phyloP scores from a whole-genome alignment of 805 yeast species.

The Saccharomyces eubayanus region DNA sequence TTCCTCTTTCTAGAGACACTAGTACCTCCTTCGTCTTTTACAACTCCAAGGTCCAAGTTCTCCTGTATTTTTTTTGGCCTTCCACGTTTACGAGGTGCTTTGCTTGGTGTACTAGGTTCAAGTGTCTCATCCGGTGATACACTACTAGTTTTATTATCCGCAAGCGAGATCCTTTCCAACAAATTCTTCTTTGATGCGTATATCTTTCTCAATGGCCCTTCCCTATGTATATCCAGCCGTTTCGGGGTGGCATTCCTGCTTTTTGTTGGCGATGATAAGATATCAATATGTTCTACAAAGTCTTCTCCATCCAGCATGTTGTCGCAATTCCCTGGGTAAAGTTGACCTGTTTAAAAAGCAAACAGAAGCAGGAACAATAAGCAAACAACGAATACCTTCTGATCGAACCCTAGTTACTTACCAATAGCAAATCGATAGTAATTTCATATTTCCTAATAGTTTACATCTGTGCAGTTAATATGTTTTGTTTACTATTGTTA shows the following conservation, averaged over 20 bases:
- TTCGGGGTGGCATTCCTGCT: not conserved
- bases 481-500: not conserved
- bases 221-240: not conserved
- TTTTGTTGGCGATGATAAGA: conserved; percentile 16
- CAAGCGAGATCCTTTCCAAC: conserved; percentile 1
- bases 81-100: conserved; percentile 7
- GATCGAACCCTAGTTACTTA: not conserved
- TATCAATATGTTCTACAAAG: conserved; percentile 20
- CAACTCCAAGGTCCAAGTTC: not conserved
- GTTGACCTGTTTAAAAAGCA: not conserved
- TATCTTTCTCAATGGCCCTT: not conserved
- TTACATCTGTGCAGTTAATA: not conserved
- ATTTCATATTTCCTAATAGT: not conserved
- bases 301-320: conserved; percentile 6
- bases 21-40: not conserved
- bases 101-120: conserved; percentile 1
- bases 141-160: not conserved
- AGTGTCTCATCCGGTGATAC: not conserved
- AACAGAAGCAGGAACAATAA: not conserved
- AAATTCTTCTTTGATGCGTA: not conserved
- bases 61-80: conserved; percentile 9
- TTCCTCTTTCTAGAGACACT: not conserved
- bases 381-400: not conserved
- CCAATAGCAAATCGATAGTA: not conserved
- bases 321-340: not conserved